Base-by-base conservation (phyloP, 192 early-diverging fungal genomes). In the Allomyces javanicus region DNA sequence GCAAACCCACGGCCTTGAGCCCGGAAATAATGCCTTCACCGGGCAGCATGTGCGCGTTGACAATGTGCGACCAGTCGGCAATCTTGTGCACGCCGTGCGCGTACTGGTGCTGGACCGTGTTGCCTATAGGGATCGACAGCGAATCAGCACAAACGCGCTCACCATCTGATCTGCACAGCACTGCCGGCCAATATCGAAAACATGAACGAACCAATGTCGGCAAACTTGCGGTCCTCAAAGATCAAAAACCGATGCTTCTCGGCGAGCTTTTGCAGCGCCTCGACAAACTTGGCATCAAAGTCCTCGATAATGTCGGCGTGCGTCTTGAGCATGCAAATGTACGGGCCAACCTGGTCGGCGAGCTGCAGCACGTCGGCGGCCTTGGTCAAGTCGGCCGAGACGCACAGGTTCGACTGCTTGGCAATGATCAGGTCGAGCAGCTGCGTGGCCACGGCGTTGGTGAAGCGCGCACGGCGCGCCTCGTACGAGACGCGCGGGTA, bases 201-300 rank as follows among this genome's bases (percentile, higher is more conserved):
- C 3, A 40, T 7, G 26, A 23, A 62, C 72, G 72, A 66, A 78
- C 87, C 95, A 74, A 97, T 97, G 72, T 97, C 95, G 63, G 93
- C 93, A 80, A 97, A 97, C 78, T 97, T 97, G 75, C 95, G 87
- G 77, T 97, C 94, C 72, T 98, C 94, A 73, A 97, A 97, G 70
- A 99, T 96, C 76, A 99, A 67, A 77, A 96, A 99, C 70, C 90
- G 82, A 74, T 97, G 93, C 73, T 89, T 87, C 45, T 81, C 76
- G 19, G 89, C 82, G 65, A 99, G 81, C 0, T 72, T 81, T 44
- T 77, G 74, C 25, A 99, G 85, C 70, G 85, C 77, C 10, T 71
- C 76, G 22, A 90, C 83, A 64, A 95, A 74, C 69, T 93, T 87
- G 40, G 73, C 68, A 73, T 95, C 93, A 87, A 97, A 99, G 78